phyloP scores from a whole-genome alignment of 495 filamentous ascomycete genomes.

The Massariosphaeria phaeospora region DNA sequence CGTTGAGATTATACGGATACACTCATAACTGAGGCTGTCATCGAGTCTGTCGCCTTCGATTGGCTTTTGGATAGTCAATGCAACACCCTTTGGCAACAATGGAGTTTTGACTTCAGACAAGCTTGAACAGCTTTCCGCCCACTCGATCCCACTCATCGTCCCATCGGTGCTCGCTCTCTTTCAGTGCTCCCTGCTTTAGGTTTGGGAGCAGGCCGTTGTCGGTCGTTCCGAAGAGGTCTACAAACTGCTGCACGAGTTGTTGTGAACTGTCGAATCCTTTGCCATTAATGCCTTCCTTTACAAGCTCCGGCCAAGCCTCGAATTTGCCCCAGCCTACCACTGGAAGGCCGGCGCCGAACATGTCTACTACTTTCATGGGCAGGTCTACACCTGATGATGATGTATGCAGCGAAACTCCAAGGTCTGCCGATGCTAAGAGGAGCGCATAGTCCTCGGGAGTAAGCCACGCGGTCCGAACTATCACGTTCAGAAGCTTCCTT shows the following conservation, averaged over 20 bases:
- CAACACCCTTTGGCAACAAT: neutral
- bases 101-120: conserved; percentile 35
- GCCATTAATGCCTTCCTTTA: conserved; percentile 80
- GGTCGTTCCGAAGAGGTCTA: conserved; percentile 55
- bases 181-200: conserved; percentile 66
- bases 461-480: conserved; percentile 76
- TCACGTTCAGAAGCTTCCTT: conserved; percentile 60
- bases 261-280: conserved; percentile 66
- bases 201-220: conserved; percentile 51
- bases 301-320: conserved; percentile 80
- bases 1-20: no score
- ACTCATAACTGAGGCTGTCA: no score
- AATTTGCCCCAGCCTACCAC: conserved; percentile 81
- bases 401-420: conserved; percentile 87
- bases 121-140: conserved; percentile 64
- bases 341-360: conserved; percentile 91
- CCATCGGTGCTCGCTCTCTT: conserved; percentile 73
- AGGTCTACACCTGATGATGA: conserved; percentile 92
- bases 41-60: no score
- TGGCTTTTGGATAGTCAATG: neutral
- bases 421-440: conserved; percentile 79
- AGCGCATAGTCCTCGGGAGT: conserved; percentile 75
- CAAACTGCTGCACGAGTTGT: conserved; percentile 56
- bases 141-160: conserved; percentile 90
- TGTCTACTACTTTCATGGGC: conserved; percentile 99